phyloP scores from a whole-genome alignment of 352 stramenopile genomes.

The Pythium vanterpoolii region DNA sequence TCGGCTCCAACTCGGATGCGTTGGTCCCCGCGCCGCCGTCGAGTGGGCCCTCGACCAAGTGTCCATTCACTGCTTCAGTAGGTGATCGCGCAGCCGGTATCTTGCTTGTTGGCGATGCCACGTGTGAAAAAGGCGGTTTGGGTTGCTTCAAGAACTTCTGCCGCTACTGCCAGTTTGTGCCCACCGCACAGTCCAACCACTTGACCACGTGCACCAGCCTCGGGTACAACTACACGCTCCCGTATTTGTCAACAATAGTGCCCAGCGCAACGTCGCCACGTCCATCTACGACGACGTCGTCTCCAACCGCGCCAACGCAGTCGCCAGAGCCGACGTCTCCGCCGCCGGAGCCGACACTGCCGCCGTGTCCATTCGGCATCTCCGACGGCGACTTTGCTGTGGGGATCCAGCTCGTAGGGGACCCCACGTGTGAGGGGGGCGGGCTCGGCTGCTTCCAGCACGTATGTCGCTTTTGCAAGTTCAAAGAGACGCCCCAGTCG shows the following conservation, averaged over 20 bases:
- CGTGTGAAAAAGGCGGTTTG: constrained; percentile 12
- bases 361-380: background rate
- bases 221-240: constrained; percentile 1
- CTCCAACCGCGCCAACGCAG: background rate
- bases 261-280: background rate
- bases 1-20: background rate
- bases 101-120: constrained; percentile 12
- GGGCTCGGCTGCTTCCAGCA: constrained; percentile 4
- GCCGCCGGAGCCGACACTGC: background rate
- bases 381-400: background rate
- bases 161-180: constrained; percentile 10
- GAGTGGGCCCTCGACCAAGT: background rate
- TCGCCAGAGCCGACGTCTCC: background rate
- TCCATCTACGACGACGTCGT: background rate
- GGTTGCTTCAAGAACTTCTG: constrained; percentile 8
- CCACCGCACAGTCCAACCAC: constrained; percentile 5
- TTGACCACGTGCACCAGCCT: constrained; percentile 4
- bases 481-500: background rate
- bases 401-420: background rate
- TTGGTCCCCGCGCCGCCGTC: background rate
- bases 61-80: background rate
- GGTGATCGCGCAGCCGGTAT: constrained; percentile 21
- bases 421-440: background rate
- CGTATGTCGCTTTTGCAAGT: constrained; percentile 6
- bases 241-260: background rate